These are phyloP conservation scores for Cicer cuneatum DNA, from an alignment of 306 rosid species.

Conservation along the genomic window DNA sequence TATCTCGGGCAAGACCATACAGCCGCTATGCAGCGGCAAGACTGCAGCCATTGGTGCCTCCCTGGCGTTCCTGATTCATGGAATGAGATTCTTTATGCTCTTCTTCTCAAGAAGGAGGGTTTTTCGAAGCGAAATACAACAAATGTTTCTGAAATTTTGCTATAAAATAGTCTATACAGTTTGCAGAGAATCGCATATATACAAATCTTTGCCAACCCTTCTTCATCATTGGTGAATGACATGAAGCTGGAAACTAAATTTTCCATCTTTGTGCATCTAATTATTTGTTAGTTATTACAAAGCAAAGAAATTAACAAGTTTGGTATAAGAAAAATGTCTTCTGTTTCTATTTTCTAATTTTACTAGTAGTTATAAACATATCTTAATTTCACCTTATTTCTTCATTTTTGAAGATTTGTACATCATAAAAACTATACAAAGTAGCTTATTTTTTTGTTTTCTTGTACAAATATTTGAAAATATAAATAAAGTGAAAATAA, in stretches of 20 bases:
- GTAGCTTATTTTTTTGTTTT: background rate
- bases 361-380: background rate
- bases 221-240: conserved; percentile 27
- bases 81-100: conserved; percentile 82
- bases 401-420: background rate
- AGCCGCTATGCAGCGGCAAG: conserved; percentile 70
- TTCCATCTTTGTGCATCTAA: conserved; percentile 35
- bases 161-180: conserved; percentile 33
- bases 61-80: conserved; percentile 96
- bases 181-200: conserved; percentile 20
- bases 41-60: conserved; percentile 98
- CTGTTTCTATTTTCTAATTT: conserved; percentile 2
- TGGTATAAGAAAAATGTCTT: conserved; percentile 13
- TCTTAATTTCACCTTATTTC: conserved; percentile 1
- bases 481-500: background rate
- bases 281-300: conserved; percentile 22
- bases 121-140: conserved; percentile 32
- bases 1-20: conserved; percentile 54
- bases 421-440: background rate
- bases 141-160: conserved; percentile 44
- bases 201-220: conserved; percentile 17
- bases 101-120: conserved; percentile 63
- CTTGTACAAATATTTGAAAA: conserved; percentile 18
- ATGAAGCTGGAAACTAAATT: conserved; percentile 40
- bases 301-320: conserved; percentile 34